These are phyloP conservation scores for Dissophora ornata DNA, from an alignment of 192 early-diverging fungal species.

Conservation along the genomic window DNA sequence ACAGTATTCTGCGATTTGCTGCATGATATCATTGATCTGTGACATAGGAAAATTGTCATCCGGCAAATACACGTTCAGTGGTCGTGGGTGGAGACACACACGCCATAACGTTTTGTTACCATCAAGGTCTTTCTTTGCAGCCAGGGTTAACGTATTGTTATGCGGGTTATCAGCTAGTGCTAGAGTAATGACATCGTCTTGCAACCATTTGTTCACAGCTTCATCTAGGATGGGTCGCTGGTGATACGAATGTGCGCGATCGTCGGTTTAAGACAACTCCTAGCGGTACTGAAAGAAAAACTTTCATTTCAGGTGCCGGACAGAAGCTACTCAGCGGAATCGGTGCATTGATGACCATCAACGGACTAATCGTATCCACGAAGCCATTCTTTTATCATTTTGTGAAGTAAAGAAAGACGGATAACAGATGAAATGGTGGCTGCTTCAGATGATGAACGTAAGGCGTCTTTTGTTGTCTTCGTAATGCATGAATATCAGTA, in stretches of 20 bases:
- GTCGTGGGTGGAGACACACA: conserved; percentile 2
- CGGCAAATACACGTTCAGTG: neutral
- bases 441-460: no score
- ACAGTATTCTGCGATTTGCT: conserved; percentile 1
- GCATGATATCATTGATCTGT: conserved; percentile 8
- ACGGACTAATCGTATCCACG: no score
- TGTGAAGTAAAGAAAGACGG: no score
- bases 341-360: no score
- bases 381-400: no score
- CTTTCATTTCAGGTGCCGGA: no score
- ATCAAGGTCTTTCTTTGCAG: neutral
- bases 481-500: no score
- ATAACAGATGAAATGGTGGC: no score
- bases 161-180: neutral
- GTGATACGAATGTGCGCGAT: no score
- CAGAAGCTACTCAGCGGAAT: neutral
- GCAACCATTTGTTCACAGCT: neutral
- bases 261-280: no score
- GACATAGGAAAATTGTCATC: conserved; percentile 8
- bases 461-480: no score
- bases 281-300: no score
- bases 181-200: neutral
- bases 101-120: neutral
- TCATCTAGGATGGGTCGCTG: conserved; percentile 2
- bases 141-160: neutral